A percentile compares a stretch with the other conserved stretches of the same genome.
These are phyloP conservation scores for Leishmania tropica DNA, from an alignment of 208 protist genomes.

Conservation along the genomic window DNA sequence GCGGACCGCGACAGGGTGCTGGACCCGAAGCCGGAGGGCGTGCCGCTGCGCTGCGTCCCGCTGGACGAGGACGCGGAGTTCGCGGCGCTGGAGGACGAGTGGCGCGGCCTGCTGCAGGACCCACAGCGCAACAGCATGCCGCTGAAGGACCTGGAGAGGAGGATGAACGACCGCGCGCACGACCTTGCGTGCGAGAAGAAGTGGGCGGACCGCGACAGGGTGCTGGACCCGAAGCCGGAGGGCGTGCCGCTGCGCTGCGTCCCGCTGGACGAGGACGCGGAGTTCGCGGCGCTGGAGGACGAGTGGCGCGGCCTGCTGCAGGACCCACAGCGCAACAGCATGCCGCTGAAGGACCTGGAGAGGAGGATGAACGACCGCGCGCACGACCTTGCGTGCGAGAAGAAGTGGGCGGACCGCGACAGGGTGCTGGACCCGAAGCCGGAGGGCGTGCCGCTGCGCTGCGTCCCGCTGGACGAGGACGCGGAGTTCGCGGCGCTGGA, in stretches of 20 bases:
- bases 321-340: slow-evolving; percentile 4
- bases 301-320: slow-evolving; percentile 20
- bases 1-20: slow-evolving; percentile 40
- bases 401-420: slow-evolving; percentile 42
- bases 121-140: not conserved
- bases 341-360: slow-evolving; percentile 35
- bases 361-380: slow-evolving; percentile 37
- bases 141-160: too few relatives aligned
- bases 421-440: slow-evolving; percentile 39
- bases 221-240: slow-evolving; percentile 46
- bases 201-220: slow-evolving; percentile 31
- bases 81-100: slow-evolving; percentile 29
- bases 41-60: slow-evolving; percentile 38
- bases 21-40: slow-evolving; percentile 48
- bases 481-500: slow-evolving; percentile 33
- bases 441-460: slow-evolving; percentile 47
- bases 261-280: slow-evolving; percentile 38
- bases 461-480: slow-evolving; percentile 44
- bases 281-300: slow-evolving; percentile 36
- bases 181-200: slow-evolving; percentile 49
- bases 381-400: slow-evolving; percentile 41
- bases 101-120: slow-evolving; percentile 10
- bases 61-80: slow-evolving; percentile 50
- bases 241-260: slow-evolving; percentile 48
- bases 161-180: slow-evolving; percentile 40